Base-by-base conservation (phyloP, 2,329 filamentous ascomycete genomes). In the Pseudomassariella vexata region DNA sequence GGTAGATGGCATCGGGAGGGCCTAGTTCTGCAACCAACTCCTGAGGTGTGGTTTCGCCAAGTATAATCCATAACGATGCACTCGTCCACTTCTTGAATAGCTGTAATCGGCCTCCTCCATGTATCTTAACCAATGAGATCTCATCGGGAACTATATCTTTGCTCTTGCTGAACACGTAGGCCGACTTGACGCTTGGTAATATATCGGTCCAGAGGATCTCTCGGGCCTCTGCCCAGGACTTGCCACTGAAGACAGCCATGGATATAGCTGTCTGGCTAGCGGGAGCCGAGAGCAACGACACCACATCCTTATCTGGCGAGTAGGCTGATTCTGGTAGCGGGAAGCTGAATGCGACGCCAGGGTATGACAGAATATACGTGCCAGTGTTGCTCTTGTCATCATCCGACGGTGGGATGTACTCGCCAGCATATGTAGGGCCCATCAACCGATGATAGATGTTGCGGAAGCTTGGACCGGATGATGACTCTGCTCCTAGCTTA, bases 381-480 rank as follows among this genome's bases (percentile, higher is more conserved):
- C 89, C 89, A 37, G 70, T 63, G 11, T 68, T 65, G 9, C 69
- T 67, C 24, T 66, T 63, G 21, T 68, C 61, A 3, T 65, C 66
- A 2, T 65, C 50, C 6, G 60, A 56, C 1, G 85, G 77, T 7
- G 82, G 73, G 22, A 95, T 72, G 51, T 90, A 98, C 65, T 98
- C 92, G 41, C 92, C 92, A 2, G 85, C 85, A 55, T 94, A 96
- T 0, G 90, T 94, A 12, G 89, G 89, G 0, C 92, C 92, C 41
- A 98, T 80, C n/a, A 95, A 68, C 32, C 85, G 80, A 49, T 94
- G 87, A 56, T 96, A 98, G 44, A 98, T 82, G 56, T 94, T 86
- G 38, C 82, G 75, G 56, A 95, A 95, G 11, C 76, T 82, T 5
- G 88, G 89, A 0, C 86, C 86, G 8, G 57, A 56, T 29, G 66